Conservation (phyloP, 176 grass and related monocot species). For the Rhynchospora pubera region DNA sequence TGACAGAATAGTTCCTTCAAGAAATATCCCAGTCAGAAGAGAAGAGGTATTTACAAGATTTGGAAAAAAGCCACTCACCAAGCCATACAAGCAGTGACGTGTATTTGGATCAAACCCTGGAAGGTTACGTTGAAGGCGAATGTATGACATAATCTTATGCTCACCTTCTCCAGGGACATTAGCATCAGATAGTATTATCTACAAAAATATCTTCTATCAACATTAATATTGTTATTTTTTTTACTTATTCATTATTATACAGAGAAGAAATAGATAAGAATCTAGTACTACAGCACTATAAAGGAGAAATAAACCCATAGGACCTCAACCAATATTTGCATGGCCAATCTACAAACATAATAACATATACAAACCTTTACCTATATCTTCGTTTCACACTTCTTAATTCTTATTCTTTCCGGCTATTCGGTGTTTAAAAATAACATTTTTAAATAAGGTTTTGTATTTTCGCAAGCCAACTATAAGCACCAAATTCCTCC, state of each 20-base stretch:
- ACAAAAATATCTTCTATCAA: slow-evolving; percentile 39
- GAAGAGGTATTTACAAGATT: background rate
- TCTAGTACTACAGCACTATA: background rate
- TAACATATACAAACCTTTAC: background rate
- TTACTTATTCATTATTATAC: background rate
- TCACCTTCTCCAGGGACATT: slow-evolving; percentile 97
- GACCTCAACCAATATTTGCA: background rate
- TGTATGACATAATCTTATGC: slow-evolving; percentile 98
- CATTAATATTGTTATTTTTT: background rate
- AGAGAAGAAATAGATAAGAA: background rate
- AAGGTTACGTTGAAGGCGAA: slow-evolving; percentile 75
- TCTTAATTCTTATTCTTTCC: background rate
- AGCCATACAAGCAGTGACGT: slow-evolving; percentile 79
- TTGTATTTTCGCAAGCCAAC: too few species aligned
- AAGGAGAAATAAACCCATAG: background rate
- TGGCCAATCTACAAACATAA: background rate
- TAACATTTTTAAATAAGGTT: background rate
- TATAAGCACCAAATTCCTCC: background rate
- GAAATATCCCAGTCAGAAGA: background rate
- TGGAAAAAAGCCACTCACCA: slow-evolving; percentile 36
- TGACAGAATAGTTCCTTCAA: background rate
- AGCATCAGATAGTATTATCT: slow-evolving; percentile 96
- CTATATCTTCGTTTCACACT: background rate
- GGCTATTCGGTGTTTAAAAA: background rate
- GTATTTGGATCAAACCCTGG: slow-evolving; percentile 92